Base-by-base conservation (phyloP, 164 flowering plant species). In the Annona squamosa region DNA sequence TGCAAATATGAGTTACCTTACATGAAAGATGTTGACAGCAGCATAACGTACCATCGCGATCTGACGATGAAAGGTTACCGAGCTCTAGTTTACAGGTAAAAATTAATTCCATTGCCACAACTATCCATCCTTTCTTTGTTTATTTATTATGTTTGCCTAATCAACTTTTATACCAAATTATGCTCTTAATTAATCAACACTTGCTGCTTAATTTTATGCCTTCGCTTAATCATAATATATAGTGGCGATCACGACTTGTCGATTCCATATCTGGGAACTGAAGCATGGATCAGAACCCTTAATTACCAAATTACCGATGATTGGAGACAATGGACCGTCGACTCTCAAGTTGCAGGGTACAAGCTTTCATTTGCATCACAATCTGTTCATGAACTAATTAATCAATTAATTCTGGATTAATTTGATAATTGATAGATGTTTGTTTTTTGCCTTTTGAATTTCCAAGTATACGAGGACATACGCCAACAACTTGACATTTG, bases 231-330 rank as follows among this genome's bases (percentile, higher is more conserved):
- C 3, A 6, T 2, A 2, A 6, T 2, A 52, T 6, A 6, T 71
- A 87, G 91, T 73, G 91, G 90, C 1, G 91, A 89, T 68, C 93
- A 85, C 76, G 91, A 87, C 81, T 43, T 77, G 65, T 0, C 57
- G 0, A 74, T 85, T 1, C 80, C 90, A 0, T 78, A 67, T 70
- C 1, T 83, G 19, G 82, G 72, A 7, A 87, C 93, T 16, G 80
- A 82, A 65, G 85, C 83, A 42, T 88, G 91, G 89, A 81, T 88
- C 44, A 74, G 75, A 52, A 77, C 84, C 44, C 82, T 88, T 4
- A 84, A 85, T 26, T 88, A 72, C 67, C 48, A 86, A 56, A 78
- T 88, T 68, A 72, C 72, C 45, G 84, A 84, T 74, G 87, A 84
- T 2, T 89, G 93, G 93, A 65, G 87, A 18, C 72, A 83, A 3